phyloP scores from a whole-genome alignment of 73 alveolate species.

The Paramecium caudatum region DNA sequence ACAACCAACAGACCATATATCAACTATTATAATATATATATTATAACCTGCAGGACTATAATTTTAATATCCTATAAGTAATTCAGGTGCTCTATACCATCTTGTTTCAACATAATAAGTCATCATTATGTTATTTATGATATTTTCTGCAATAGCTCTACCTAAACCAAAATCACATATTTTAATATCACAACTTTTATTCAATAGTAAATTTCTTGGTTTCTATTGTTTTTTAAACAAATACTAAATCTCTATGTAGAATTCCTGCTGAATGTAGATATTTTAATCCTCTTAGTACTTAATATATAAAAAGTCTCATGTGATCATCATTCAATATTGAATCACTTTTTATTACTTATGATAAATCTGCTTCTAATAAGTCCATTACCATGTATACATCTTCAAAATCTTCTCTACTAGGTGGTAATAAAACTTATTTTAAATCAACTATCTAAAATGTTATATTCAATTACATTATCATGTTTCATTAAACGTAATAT shows the following conservation, averaged over 20 bases:
- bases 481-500: slow-evolving; percentile 79
- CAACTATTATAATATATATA: slow-evolving; percentile 41
- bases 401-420: slow-evolving; percentile 71
- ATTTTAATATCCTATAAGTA: slow-evolving; percentile 43
- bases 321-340: slow-evolving; percentile 86
- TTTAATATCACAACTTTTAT: slow-evolving; percentile 74
- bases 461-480: slow-evolving; percentile 76
- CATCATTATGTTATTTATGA: slow-evolving; percentile 1
- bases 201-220: slow-evolving; percentile 73
- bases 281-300: slow-evolving; percentile 87
- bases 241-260: slow-evolving; percentile 81
- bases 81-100: slow-evolving; percentile 78
- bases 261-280: slow-evolving; percentile 90
- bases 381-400: slow-evolving; percentile 88
- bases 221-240: not conserved
- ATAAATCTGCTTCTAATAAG: slow-evolving; percentile 89
- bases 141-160: slow-evolving; percentile 67
- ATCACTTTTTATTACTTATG: slow-evolving; percentile 81
- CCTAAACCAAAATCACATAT: slow-evolving; percentile 76
- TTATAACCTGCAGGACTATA: slow-evolving; percentile 71
- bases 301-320: slow-evolving; percentile 85
- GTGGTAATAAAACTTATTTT: slow-evolving; percentile 78
- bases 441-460: slow-evolving; percentile 69
- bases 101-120: slow-evolving; percentile 64
- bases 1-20: slow-evolving; percentile 78